These are phyloP conservation scores for Chamaecyparis obtusa DNA, from an alignment of 75 land plant species.

Conservation along the genomic window DNA sequence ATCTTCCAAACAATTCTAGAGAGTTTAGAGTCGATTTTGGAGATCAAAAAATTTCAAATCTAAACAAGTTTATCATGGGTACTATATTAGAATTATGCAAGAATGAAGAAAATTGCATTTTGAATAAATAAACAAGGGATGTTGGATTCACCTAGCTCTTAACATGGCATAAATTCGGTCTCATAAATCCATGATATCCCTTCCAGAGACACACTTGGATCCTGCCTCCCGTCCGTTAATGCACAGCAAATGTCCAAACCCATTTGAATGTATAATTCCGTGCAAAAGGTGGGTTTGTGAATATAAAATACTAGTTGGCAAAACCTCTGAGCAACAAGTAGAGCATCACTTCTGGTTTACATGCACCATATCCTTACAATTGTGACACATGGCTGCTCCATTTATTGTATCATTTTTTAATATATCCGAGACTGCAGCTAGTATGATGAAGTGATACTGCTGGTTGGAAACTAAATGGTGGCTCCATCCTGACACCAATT, in stretches of 20 bases:
- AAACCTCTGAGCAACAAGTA: not conserved
- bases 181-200: constrained; percentile 76
- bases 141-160: constrained; percentile 47
- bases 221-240: constrained; percentile 73
- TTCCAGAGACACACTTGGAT: constrained; percentile 63
- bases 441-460: constrained; percentile 73
- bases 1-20: no score
- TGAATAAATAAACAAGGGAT: not conserved
- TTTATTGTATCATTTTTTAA: not conserved
- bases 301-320: constrained; percentile 23
- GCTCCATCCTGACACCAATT: constrained; percentile 62
- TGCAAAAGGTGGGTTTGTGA: constrained; percentile 55
- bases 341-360: not conserved
- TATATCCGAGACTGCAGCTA: constrained; percentile 25
- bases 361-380: constrained; percentile 12
- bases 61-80: no score
- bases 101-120: no score
- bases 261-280: constrained; percentile 77
- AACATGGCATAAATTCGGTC: constrained; percentile 71
- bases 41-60: no score
- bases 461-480: constrained; percentile 67
- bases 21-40: no score
- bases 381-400: constrained; percentile 14
- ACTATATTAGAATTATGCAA: no score
- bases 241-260: constrained; percentile 76